Percentiles rank a stretch among this genome's conserved stretches.
phyloP scores from a whole-genome alignment of 78 protist genomes.

The Emiliania huxleyi region DNA sequence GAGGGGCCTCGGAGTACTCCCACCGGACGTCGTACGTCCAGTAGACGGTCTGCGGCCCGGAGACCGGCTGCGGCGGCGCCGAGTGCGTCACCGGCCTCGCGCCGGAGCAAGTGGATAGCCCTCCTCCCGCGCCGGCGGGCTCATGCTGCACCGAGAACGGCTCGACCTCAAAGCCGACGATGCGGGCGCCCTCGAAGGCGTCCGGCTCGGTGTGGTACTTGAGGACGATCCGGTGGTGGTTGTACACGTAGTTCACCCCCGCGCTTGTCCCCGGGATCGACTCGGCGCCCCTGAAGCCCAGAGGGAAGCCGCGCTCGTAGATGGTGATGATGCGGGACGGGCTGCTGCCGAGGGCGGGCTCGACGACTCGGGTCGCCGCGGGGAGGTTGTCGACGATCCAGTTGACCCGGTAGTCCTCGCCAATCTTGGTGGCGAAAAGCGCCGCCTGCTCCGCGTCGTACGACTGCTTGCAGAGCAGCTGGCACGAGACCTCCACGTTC shows the following conservation, averaged over 20 bases:
- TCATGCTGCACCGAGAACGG: constrained; percentile 45
- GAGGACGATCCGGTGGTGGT: constrained; percentile 38
- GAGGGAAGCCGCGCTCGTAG: constrained; percentile 35
- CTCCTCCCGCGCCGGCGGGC: background rate
- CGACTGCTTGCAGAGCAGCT: background rate
- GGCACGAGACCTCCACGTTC: constrained; percentile 29
- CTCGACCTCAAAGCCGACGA: constrained; percentile 78
- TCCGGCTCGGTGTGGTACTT: constrained; percentile 44
- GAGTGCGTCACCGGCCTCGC: background rate
- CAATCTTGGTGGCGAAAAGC: background rate
- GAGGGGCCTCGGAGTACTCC: constrained; percentile 36
- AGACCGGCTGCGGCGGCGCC: constrained; percentile 7
- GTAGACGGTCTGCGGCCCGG: constrained; percentile 9
- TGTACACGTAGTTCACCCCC: constrained; percentile 7
- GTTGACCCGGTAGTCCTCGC: constrained; percentile 49
- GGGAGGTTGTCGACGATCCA: constrained; percentile 65
- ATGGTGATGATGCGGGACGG: constrained; percentile 19
- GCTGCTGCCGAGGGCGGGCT: background rate
- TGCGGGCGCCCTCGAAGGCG: constrained; percentile 23
- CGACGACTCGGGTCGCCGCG: constrained; percentile 36
- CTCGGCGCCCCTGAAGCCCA: constrained; percentile 10
- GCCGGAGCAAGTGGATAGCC: background rate
- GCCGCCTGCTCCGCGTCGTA: background rate
- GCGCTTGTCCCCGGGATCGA: background rate
- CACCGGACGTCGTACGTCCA: constrained; percentile 80